These are phyloP conservation scores for Leccinum colubrinum DNA, from an alignment of 1,284 basidiomycete genomes.

Conservation along the genomic window DNA sequence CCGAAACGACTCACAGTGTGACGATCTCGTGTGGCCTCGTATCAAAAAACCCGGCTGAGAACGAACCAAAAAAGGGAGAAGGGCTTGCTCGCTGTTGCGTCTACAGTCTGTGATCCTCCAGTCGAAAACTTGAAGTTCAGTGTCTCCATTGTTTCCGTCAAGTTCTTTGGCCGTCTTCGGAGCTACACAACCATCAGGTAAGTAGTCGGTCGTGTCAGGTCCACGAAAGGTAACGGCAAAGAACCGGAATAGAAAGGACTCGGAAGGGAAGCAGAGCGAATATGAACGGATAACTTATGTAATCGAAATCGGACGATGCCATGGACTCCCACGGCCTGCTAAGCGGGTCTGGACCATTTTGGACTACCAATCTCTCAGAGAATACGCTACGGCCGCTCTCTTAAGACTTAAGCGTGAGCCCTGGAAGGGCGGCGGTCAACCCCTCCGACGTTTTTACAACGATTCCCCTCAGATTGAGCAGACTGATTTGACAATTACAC, in stretches of 20 bases:
- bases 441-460: background rate
- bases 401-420: background rate
- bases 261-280: too few relatives aligned
- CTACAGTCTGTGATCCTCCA: background rate
- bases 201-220: too few relatives aligned
- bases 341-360: background rate
- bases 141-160: background rate
- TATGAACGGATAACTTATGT: too few relatives aligned
- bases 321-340: too few relatives aligned
- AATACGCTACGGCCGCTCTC: background rate
- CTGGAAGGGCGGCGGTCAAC: background rate
- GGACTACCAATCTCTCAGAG: background rate
- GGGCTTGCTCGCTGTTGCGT: background rate
- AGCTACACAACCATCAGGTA: background rate
- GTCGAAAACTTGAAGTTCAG: background rate
- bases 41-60: background rate
- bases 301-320: too few relatives aligned
- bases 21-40: background rate
- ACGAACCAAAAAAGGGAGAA: background rate
- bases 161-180: background rate
- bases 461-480: background rate
- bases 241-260: too few relatives aligned
- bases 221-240: too few relatives aligned
- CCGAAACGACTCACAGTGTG: background rate
- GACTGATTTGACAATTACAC: background rate